Evolutionary conservation across 2,329 filamentous ascomycete species (phyloP), one percentile per base, ranked within the genome.

Genomic region (Nemania sp.): DNA sequence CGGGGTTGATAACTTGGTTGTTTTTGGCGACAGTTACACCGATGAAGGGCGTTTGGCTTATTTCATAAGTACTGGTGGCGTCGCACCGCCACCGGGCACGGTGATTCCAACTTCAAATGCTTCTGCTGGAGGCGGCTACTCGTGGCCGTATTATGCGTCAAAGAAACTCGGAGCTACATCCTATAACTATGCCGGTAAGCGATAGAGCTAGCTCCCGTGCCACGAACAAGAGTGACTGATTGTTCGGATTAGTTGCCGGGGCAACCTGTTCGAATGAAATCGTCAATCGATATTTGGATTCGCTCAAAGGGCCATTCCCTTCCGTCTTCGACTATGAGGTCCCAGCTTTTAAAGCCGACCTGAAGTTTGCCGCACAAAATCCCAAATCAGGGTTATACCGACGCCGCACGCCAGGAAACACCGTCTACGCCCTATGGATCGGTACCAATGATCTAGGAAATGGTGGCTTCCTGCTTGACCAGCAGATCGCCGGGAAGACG

Each of bases 401-500:
- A 0, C 63, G 75, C 59, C 70, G 77, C 40, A 77, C 75, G 2
- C 62, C 78, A 1, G 71, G 80, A 24, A 83, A 85, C 58, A 90
- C 88, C 0, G 83, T 90, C 2, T 92, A 91, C 64, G 79, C 83
- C 1, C 80, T 92, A 45, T 92, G 87, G 87, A 91, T 92, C 63
- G 89, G 89, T 3, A 91, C 88, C 20, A 93, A 93, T 66, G 89
- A 94, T 64, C 74, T 93, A 8, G 88, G 89, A 19, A 77, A 75
- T 52, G 71, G 77, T 46, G 86, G 80, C 7, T 87, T 91, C 65
- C 68, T 92, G 26, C 83, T 79, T 4, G 86, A 90, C 65, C 77
- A 76, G 20, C 85, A 90, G 66, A 70, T 78, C 4, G 62, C 73
- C 0, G 84, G 82, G 20, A 86, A 81, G 2, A 77, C 91, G 5